A percentile compares a stretch with the other conserved stretches of the same genome.
Conservation (phyloP, 2,329 filamentous ascomycete species). For the Exophiala dermatitidis region DNA sequence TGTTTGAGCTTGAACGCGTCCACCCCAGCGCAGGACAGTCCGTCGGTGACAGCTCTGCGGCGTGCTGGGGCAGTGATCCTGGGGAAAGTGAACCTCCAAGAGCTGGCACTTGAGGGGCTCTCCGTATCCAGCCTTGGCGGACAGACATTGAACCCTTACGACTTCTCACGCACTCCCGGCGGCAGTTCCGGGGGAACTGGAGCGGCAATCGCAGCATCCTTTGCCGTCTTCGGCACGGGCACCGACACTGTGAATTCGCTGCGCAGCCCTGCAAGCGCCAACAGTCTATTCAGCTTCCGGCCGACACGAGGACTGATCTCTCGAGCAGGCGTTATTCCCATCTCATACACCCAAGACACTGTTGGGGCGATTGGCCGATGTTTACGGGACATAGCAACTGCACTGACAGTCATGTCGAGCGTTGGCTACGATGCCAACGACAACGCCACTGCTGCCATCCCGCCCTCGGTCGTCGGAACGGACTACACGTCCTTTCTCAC, state of each 20-base stretch:
- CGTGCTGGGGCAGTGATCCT: constrained; percentile 51
- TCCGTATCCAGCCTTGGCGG: constrained; percentile 57
- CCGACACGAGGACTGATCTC: constrained; percentile 31
- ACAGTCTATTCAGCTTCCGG: constrained; percentile 33
- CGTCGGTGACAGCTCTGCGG: constrained; percentile 45
- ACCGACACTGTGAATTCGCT: constrained; percentile 34
- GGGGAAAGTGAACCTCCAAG: constrained; percentile 56
- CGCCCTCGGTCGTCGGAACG: constrained; percentile 34
- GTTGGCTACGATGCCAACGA: constrained; percentile 47
- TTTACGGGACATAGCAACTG: constrained; percentile 45
- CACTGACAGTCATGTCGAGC: constrained; percentile 48
- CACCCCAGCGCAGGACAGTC: constrained; percentile 42
- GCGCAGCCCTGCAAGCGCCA: constrained; percentile 30
- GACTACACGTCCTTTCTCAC: constrained; percentile 44
- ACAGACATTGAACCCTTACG: constrained; percentile 61
- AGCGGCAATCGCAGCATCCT: constrained; percentile 31
- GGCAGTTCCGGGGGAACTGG: constrained; percentile 34
- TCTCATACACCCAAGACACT: constrained; percentile 26
- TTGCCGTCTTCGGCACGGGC: constrained; percentile 31
- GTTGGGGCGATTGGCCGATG: constrained; percentile 32
- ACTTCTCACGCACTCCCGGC: constrained; percentile 51
- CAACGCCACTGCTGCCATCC: constrained; percentile 45
- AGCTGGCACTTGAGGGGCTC: constrained; percentile 57
- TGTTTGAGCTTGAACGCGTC: constrained; percentile 45
- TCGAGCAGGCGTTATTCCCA: constrained; percentile 29